These are phyloP conservation scores for Microcyclosporella mali DNA, from an alignment of 2,329 filamentous ascomycete genomes.

Conservation along the genomic window DNA sequence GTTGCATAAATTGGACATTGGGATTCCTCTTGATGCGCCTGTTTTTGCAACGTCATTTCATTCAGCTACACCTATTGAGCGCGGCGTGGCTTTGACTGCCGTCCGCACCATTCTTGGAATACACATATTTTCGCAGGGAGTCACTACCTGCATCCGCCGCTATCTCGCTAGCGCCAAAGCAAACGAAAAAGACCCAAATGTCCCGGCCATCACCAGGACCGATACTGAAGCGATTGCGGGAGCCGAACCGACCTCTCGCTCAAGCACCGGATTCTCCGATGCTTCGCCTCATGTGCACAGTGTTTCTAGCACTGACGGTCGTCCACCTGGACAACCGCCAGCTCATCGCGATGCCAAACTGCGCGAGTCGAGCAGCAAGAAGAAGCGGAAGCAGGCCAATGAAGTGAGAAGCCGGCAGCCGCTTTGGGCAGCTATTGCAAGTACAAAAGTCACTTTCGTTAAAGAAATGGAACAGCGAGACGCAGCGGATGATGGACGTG, in stretches of 20 bases:
- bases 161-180: constrained; percentile 32
- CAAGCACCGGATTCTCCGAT: constrained; percentile 17
- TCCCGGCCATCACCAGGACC: constrained; percentile 26
- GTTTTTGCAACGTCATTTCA: constrained; percentile 26
- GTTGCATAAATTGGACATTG: constrained; percentile 31
- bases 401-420: constrained; percentile 86
- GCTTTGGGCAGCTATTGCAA: constrained; percentile 88
- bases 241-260: constrained; percentile 17
- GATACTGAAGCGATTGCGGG: constrained; percentile 28
- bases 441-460: constrained; percentile 92
- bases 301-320: constrained; percentile 39
- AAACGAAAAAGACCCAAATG: constrained; percentile 27
- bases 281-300: constrained; percentile 20
- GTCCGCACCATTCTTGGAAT: constrained; percentile 31
- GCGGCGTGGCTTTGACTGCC: constrained; percentile 28
- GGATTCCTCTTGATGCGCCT: constrained; percentile 26
- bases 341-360: constrained; percentile 50
- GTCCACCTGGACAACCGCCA: constrained; percentile 47
- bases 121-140: constrained; percentile 34
- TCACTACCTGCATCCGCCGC: constrained; percentile 32
- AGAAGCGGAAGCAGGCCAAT: constrained; percentile 83
- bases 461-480: constrained; percentile 73
- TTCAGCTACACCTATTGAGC: constrained; percentile 26
- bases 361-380: constrained; percentile 62
- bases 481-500: constrained; percentile 64